Percentiles rank a stretch among this genome's conserved stretches.
Evolutionary conservation across 169 alveolate species (phyloP).

Genomic region (Eimeria acervulina): DNA sequence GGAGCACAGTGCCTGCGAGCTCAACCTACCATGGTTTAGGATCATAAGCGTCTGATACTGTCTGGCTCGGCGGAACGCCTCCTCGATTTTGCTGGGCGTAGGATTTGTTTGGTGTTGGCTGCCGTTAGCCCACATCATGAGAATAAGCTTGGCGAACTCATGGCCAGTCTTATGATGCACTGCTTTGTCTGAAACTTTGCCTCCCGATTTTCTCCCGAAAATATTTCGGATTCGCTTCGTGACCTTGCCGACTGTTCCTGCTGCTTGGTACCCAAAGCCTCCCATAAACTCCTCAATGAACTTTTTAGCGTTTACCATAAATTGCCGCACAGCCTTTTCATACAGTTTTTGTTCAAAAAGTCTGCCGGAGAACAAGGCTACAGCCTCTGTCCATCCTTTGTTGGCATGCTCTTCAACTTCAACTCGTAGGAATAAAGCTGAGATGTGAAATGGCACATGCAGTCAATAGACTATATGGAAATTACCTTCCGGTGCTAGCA

Average conservation of each 20-base stretch:
- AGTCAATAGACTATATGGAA: background rate
- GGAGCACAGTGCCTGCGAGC: background rate
- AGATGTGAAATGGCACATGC: background rate
- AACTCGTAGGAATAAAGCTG: conserved; percentile 65
- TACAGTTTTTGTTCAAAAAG: background rate
- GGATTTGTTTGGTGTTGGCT: background rate
- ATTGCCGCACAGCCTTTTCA: conserved; percentile 20
- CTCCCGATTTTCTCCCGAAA: background rate
- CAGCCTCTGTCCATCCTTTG: conserved; percentile 55
- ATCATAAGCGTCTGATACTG: conserved; percentile 16
- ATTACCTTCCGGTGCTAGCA: background rate
- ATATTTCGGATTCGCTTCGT: conserved; percentile 10
- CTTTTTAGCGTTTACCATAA: background rate
- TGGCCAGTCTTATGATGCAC: conserved; percentile 14
- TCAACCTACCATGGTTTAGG: conserved; percentile 41
- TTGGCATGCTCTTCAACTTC: conserved; percentile 58
- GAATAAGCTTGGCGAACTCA: conserved; percentile 52
- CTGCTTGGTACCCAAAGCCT: background rate
- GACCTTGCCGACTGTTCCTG: background rate
- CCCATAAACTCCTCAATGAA: conserved; percentile 61
- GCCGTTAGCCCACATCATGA: conserved; percentile 58
- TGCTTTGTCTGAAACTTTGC: background rate
- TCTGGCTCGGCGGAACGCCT: conserved; percentile 18
- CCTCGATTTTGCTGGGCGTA: background rate
- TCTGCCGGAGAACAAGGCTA: background rate